Base-by-base conservation (phyloP, 805 yeast genomes). In the Saturnispora ahearnii region DNA sequence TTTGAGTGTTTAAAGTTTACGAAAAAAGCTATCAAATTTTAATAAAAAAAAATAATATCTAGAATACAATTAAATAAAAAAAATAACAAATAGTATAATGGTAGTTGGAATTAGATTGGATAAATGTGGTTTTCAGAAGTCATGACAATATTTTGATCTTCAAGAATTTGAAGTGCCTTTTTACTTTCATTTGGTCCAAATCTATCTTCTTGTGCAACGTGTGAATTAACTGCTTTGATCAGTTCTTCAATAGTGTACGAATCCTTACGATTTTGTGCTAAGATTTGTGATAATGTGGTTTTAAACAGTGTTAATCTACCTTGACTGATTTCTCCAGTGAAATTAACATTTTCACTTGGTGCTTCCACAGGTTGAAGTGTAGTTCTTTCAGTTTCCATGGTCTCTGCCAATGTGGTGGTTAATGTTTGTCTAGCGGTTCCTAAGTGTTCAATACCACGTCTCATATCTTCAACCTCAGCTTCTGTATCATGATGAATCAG, bases 271-370 rank as follows among this genome's bases (percentile, higher is more conserved):
- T 74, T 66, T 29, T 54, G 51, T 22, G 51, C 44, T 58, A 76
- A 67, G 41, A 79, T 64, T 24, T 62, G 64, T 1, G 82, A 79
- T 21, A 77, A 68, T 11, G 71, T 62, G 52, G 71, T 68, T 21
- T 73, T 71, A 58, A 80, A 73, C 30, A 62, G 58, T n/a, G 66
- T 69, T 46, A 72, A 66, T 55, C 87, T 70, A 18, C 74, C 69
- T 2, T 73, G 71, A 3, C 85, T 78, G 18, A 81, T 70, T 9
- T 64, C 64, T 11, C 70, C 73, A 32, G 59, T 51, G 21, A 45
- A 54, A n/a, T 51, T 54, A 13, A 43, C 53, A 38, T 53, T 54
- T 28, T 52, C 52, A 12, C 41, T 51, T 5, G 57, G 47, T 13
- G 38, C 34, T 13, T 31, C 42, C 30, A 54, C 54, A 9, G 57